Conservation (phyloP, 768 basidiomycete species). For the Leccinum boreale region DNA sequence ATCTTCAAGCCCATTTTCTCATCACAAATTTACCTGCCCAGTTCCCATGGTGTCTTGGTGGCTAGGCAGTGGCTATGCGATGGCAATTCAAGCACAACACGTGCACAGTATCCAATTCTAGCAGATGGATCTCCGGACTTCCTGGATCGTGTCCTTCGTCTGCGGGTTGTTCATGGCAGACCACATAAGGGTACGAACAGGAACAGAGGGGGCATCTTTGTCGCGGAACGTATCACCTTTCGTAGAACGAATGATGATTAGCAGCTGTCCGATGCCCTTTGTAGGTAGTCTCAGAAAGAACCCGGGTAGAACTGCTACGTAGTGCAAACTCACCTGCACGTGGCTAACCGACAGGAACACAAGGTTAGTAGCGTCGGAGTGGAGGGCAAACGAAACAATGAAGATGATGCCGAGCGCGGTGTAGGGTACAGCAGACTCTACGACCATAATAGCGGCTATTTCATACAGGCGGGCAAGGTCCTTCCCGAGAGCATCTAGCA, state of each 20-base stretch:
- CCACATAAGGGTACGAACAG: neutral
- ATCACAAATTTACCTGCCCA: neutral
- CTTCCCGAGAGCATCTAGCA: conserved; percentile 3
- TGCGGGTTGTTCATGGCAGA: neutral
- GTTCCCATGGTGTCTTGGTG: no score
- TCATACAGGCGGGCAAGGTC: conserved; percentile 24
- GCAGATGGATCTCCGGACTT: neutral
- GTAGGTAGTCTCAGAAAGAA: conserved; percentile 4
- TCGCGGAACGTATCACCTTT: conserved; percentile 23
- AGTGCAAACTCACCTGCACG: conserved; percentile 24
- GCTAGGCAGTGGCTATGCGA: no score
- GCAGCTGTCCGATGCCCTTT: conserved; percentile 31
- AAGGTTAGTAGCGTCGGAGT: conserved; percentile 29
- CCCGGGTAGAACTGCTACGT: neutral
- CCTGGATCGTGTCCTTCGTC: neutral
- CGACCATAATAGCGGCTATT: conserved; percentile 28
- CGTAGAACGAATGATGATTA: conserved; percentile 37
- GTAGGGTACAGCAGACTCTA: conserved; percentile 36
- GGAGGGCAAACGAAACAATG: conserved; percentile 26
- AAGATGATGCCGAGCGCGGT: conserved; percentile 27
- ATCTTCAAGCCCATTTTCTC: neutral
- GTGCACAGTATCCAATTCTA: no score
- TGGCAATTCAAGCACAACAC: no score
- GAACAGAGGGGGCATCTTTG: neutral
- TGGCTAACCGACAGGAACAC: conserved; percentile 34